Evolutionary conservation across 306 rosid species (phyloP).

Genomic region (Medicago arabica): DNA sequence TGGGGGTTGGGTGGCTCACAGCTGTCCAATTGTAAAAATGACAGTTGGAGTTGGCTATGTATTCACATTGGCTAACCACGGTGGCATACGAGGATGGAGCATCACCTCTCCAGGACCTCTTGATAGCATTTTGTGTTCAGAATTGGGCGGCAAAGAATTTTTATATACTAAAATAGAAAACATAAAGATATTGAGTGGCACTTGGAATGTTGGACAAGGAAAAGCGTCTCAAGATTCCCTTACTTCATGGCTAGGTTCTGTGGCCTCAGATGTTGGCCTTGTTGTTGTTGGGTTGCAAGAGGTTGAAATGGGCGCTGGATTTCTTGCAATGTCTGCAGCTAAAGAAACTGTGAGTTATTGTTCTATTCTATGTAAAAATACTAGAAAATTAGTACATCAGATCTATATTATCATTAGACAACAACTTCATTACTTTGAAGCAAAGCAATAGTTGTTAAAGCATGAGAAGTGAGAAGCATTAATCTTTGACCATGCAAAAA

Average conservation of each 20-base stretch:
- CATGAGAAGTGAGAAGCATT: slow-evolving; percentile 21
- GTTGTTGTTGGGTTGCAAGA: slow-evolving; percentile 98
- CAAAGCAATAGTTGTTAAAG: slow-evolving; percentile 20
- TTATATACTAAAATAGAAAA: slow-evolving; percentile 79
- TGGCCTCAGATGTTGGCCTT: slow-evolving; percentile 73
- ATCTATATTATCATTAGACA: slow-evolving; percentile 18
- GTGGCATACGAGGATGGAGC: slow-evolving; percentile 96
- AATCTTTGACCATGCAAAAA: slow-evolving; percentile 15
- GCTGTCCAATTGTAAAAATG: slow-evolving; percentile 75
- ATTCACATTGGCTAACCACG: slow-evolving; percentile 87
- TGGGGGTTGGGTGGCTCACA: slow-evolving; percentile 87
- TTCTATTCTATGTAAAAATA: slow-evolving; percentile 24
- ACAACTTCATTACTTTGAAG: slow-evolving; percentile 10
- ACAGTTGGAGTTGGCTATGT: slow-evolving; percentile 74
- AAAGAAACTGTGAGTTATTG: slow-evolving; percentile 87
- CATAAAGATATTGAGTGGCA: slow-evolving; percentile 79
- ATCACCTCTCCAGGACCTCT: slow-evolving; percentile 87
- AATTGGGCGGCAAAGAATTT: slow-evolving; percentile 86
- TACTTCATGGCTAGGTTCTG: slow-evolving; percentile 86
- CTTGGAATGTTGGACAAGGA: slow-evolving; percentile 99
- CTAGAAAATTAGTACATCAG: slow-evolving; percentile 16
- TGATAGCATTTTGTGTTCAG: slow-evolving; percentile 73
- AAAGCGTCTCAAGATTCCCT: slow-evolving; percentile 94
- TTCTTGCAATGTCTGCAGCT: slow-evolving; percentile 98
- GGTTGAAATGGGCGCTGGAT: slow-evolving; percentile 99